These are phyloP conservation scores for Sicyos edulis DNA, from an alignment of 306 rosid genomes.

Conservation along the genomic window DNA sequence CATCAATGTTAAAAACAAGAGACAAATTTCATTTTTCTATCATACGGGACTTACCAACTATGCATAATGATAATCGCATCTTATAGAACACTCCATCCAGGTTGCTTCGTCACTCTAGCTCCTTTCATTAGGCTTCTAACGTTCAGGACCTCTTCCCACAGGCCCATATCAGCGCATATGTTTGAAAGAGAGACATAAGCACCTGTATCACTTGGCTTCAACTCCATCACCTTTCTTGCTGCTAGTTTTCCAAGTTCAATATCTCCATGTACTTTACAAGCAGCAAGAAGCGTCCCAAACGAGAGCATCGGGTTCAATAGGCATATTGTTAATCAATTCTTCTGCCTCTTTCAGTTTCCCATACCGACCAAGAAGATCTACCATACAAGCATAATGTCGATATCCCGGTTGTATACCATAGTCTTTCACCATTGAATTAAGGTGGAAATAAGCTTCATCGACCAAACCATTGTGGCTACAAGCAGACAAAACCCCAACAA, in stretches of 20 bases:
- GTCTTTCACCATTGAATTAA: slow-evolving; percentile 53
- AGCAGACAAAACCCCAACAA: slow-evolving; percentile 60
- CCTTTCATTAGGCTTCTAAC: slow-evolving; percentile 53
- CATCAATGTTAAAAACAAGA: too few species aligned
- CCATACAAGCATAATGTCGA: slow-evolving; percentile 68
- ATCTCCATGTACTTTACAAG: slow-evolving; percentile 67
- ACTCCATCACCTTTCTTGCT: slow-evolving; percentile 51
- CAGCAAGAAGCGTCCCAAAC: slow-evolving; percentile 70
- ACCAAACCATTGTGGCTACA: slow-evolving; percentile 66
- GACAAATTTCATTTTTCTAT: too few species aligned
- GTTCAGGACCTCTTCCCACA: slow-evolving; percentile 59
- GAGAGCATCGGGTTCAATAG: slow-evolving; percentile 47
- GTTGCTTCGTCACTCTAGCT: slow-evolving; percentile 49
- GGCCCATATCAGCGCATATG: slow-evolving; percentile 64
- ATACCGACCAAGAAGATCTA: slow-evolving; percentile 68
- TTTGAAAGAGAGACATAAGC: slow-evolving; percentile 58
- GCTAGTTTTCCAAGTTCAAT: slow-evolving; percentile 61
- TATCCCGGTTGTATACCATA: slow-evolving; percentile 44
- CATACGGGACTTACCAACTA: neutral
- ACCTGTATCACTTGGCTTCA: slow-evolving; percentile 51
- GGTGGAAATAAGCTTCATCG: slow-evolving; percentile 61
- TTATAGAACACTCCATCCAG: slow-evolving; percentile 58
- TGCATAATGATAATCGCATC: neutral
- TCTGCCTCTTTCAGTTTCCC: slow-evolving; percentile 67
- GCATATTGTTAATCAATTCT: slow-evolving; percentile 20